A percentile compares a stretch with the other conserved stretches of the same genome.
These are phyloP conservation scores for Schizosaccharomyces japonicus DNA, from an alignment of 805 yeast species.

Conservation along the genomic window DNA sequence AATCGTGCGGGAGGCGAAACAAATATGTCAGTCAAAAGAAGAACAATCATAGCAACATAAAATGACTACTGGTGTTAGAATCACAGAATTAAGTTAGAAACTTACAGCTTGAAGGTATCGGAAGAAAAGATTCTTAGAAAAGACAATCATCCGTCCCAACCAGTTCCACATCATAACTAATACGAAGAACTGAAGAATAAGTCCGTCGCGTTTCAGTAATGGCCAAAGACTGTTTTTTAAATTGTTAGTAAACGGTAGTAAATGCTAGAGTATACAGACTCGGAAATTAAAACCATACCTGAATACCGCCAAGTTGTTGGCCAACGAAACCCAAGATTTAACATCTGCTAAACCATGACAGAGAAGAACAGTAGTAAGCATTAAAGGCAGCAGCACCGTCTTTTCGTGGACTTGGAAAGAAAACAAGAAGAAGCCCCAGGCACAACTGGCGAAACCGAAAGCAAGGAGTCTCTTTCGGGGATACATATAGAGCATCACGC, in stretches of 20 bases:
- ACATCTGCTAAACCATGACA: conserved; percentile 16
- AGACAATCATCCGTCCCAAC: conserved; percentile 39
- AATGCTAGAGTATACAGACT: not conserved
- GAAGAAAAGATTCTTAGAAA: conserved; percentile 25
- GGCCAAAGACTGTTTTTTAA: conserved; percentile 51
- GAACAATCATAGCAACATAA: conserved; percentile 15
- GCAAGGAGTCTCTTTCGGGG: conserved; percentile 30
- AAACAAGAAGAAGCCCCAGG: conserved; percentile 73
- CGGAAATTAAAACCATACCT: conserved; percentile 14
- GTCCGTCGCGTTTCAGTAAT: conserved; percentile 47
- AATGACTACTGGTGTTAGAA: not conserved
- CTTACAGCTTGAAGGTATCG: conserved; percentile 24
- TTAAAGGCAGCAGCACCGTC: conserved; percentile 61
- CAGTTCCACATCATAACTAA: conserved; percentile 46
- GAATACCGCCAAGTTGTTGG: conserved; percentile 59
- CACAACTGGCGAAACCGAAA: conserved; percentile 59
- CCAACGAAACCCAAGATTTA: conserved; percentile 37
- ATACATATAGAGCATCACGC: conserved; percentile 24
- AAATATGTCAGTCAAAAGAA: conserved; percentile 32
- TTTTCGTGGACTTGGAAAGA: conserved; percentile 94
- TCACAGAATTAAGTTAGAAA: conserved; percentile 16
- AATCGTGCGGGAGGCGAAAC: conserved; percentile 18
- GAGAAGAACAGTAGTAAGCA: conserved; percentile 55
- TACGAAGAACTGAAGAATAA: conserved; percentile 47
- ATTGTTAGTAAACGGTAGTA: not conserved